Base-by-base conservation (phyloP, 495 filamentous ascomycete species). In the Aspergillus olivimuriae region DNA sequence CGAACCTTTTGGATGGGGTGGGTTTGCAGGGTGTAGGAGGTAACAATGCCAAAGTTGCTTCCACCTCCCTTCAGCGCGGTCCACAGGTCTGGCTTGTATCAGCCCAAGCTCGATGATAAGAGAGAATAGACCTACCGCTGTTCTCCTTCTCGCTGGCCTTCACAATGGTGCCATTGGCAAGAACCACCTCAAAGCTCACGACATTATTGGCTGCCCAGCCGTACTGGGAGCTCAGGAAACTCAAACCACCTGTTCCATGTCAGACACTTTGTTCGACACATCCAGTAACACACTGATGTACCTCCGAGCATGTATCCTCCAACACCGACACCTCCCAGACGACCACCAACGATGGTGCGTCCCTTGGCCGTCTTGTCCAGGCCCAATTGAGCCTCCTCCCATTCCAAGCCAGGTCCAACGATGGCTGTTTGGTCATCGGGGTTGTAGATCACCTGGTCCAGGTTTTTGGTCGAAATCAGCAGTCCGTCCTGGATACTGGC, bases 41-140 rank as follows among this genome's bases (percentile, higher is more conserved):
- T 81, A n/a, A 81, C 74, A 44, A 86, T 69, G 10, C 78, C 80
- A 41, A 82, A 77, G 58, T 82, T 84, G 47, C 70, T 76, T 5
- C 66, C 62, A 23, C 76, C 74, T 28, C 78, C 80, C 40, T 78
- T 77, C 4, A 84, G 58, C 2, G 74, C 73, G 17, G 56, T 55
- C 47, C 71, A 81, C 7, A 84, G 75, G 31, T 83, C 78, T 66
- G 14, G 8, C 4, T 8, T 47, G 15, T 23, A 16, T 39, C 26
- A 41, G 38, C 14, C 14, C 23, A 9, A 26, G 36, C 6, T 28
- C 3, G 17, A 1, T n/a, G 2, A 18, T 24, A 12, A 35, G 21
- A 10, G 2, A 46, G 6, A 19, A 66, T 55, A n/a, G 22, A 26
- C 52, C 21, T 39, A 69, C 63, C 62, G 16, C 62, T 56, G 32